Evolutionary conservation across 768 basidiomycete genomes (phyloP).

Genomic region (Mycena leptocephala): DNA sequence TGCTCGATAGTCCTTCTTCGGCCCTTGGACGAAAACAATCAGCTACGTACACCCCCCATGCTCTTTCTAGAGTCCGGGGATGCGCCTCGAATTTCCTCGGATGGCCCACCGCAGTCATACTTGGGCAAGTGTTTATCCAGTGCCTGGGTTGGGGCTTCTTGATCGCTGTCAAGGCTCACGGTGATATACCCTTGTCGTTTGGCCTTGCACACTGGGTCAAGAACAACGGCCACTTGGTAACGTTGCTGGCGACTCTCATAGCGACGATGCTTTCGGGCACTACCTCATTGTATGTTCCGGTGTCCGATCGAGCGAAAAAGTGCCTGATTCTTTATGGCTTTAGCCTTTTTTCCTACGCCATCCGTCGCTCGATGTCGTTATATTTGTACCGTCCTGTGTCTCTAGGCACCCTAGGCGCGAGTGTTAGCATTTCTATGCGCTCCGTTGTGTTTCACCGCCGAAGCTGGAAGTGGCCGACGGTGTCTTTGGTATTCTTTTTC

Average conservation of each 20-base stretch:
- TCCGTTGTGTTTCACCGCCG: not conserved
- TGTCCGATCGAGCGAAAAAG: not conserved
- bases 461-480: not conserved
- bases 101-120: conserved; percentile 6
- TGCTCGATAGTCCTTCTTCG: not conserved
- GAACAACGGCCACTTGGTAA: conserved; percentile 9
- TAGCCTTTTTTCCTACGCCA: conserved; percentile 7
- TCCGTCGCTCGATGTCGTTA: not conserved
- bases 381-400: not conserved
- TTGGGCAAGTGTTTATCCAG: not conserved
- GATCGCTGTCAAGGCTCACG: not conserved
- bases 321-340: not conserved
- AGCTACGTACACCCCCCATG: not conserved
- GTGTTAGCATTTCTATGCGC: not conserved
- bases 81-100: not conserved
- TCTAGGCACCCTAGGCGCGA: not conserved
- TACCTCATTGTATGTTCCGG: conserved; percentile 8
- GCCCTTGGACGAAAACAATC: not conserved
- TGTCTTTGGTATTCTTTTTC: not conserved
- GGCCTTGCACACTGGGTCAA: not conserved
- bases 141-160: not conserved
- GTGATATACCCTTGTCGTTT: not conserved
- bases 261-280: not conserved
- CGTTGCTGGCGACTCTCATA: not conserved
- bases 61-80: not conserved